A percentile compares a stretch with the other conserved stretches of the same genome.
Conservation (phyloP, 345 rosid genomes). For the Physaria fendleri region DNA sequence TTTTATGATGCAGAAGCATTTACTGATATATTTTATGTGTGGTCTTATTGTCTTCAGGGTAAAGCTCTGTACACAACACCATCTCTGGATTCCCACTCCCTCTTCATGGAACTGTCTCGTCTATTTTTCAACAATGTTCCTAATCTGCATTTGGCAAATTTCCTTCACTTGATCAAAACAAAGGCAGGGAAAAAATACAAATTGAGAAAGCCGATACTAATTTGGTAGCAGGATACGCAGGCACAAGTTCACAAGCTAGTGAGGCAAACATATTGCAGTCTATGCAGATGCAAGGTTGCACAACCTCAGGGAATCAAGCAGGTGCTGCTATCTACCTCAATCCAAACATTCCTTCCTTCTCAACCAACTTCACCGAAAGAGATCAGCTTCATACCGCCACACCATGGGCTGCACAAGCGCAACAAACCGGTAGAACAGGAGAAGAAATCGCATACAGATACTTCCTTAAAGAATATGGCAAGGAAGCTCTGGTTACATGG, state of each 20-base stretch:
- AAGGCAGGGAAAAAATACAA: constrained; percentile 42
- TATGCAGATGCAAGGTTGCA: constrained; percentile 9
- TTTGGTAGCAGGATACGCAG: constrained; percentile 36
- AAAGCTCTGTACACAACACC: constrained; percentile 52
- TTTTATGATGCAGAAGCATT: background rate
- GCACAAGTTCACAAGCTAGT: constrained; percentile 11
- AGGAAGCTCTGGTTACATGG: constrained; percentile 50
- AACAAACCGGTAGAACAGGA: constrained; percentile 60
- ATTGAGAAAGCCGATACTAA: constrained; percentile 24
- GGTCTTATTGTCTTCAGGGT: constrained; percentile 47
- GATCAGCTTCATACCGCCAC: constrained; percentile 45
- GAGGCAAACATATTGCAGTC: constrained; percentile 7
- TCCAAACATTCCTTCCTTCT: constrained; percentile 14
- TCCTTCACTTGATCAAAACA: constrained; percentile 75
- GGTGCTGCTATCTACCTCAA: constrained; percentile 27
- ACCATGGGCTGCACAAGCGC: constrained; percentile 40
- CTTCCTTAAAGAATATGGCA: constrained; percentile 35
- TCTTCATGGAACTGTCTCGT: constrained; percentile 75
- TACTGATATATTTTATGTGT: constrained; percentile 1
- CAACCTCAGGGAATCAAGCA: constrained; percentile 12
- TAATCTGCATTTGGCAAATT: constrained; percentile 73
- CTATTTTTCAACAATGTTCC: constrained; percentile 61
- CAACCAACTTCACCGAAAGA: constrained; percentile 37
- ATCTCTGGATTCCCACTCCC: constrained; percentile 53
- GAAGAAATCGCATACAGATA: constrained; percentile 62